Base-by-base conservation (phyloP, 441 rosid species). In the Syzygium malaccense region DNA sequence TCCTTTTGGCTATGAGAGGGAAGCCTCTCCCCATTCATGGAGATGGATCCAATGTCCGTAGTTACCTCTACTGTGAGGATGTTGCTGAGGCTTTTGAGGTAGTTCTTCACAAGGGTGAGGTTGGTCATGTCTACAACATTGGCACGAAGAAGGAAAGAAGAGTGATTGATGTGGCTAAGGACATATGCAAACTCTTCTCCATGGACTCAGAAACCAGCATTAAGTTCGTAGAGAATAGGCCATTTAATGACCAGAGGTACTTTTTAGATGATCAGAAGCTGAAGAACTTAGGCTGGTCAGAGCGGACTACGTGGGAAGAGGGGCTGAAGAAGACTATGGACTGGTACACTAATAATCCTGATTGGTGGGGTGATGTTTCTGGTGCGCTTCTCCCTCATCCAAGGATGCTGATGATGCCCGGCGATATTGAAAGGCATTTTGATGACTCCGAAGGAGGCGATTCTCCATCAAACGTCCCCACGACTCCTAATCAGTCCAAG, bases 341-440 rank as follows among this genome's bases (percentile, higher is more conserved):
- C 11, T 97, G 99, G 99, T 96, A 97, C 91, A 95, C 92, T 80
- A 92, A 93, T 80, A 95, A 97, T 91, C 98, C 98, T 62, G 95
- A 95, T 84, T 97, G 99, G 99, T 97, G 99, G 99, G 99, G 98
- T 30, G 98, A 97, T 90, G 99, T 97, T 37, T 90, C 97, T 68
- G 98, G 98, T 37, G 99, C 99, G 26, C 87, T 97, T 87, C 97
- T 95, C 87, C 99, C 98, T 85, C 98, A 97, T 89, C 99, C 99
- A 84, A 91, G 99, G 90, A 95, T 96, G 99, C 87, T 96, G 88
- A 96, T 97, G 98, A 96, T 97, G 98, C 99, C 99, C 12, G 98
- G 98, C 60, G 99, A 95, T 56, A 87, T 88, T 28, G 90, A 88
- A 60, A 94, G 98, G 86, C 98, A 91, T 87, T 93, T 92, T 86